Base-by-base conservation (phyloP, 139 green algal genomes). In the Picocystis salinarum region DNA sequence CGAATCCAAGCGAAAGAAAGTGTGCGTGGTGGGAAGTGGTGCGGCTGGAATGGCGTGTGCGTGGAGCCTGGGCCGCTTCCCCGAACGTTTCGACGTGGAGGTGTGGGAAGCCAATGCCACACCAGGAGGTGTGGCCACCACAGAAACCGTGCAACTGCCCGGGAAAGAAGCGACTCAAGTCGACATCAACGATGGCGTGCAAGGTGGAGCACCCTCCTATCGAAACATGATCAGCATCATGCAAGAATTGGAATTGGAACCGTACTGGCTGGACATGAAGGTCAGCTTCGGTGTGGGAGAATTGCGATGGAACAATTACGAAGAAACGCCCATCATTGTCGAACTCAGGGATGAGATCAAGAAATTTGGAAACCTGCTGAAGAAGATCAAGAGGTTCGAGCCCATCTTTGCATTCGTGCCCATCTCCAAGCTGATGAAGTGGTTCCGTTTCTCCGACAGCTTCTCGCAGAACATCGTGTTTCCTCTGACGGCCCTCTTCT, bases 401-500 rank as follows among this genome's bases (percentile, higher is more conserved):
- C 45, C 45, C 2, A 6, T 77, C 1, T 82, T 76, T 48, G 46
- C 64, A 4, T 77, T 82, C 36, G 22, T 80, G 2, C 64, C 66
- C 34, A 75, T 82, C 28, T 45, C 64, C 40, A 52, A 25, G 53
- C 58, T 75, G 39, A 28, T 81, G 34, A 39, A 42, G 12, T 33
- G 39, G 56, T 55, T 46, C 12, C 48, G 70, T 18, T 79, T 77
- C 55, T 61, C 34, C 19, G 36, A 69, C 2, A 59, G 62, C 1
- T 82, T 82, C 51, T 34, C 49, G n/a, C 53, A 69, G n/a, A 30
- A 55, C 11, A 77, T 82, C 61, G 55, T 82, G 17, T 71, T 76
- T 46, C 70, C 73, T 3, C 59, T 80, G 15, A 66, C 66, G 22
- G 73, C 73, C 11, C 64, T 82, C 9, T 82, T 82, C 58, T 82